A percentile compares a stretch with the other conserved stretches of the same genome.
phyloP scores from a whole-genome alignment of 805 yeast species.

The Sugiyamaella valdiviana region DNA sequence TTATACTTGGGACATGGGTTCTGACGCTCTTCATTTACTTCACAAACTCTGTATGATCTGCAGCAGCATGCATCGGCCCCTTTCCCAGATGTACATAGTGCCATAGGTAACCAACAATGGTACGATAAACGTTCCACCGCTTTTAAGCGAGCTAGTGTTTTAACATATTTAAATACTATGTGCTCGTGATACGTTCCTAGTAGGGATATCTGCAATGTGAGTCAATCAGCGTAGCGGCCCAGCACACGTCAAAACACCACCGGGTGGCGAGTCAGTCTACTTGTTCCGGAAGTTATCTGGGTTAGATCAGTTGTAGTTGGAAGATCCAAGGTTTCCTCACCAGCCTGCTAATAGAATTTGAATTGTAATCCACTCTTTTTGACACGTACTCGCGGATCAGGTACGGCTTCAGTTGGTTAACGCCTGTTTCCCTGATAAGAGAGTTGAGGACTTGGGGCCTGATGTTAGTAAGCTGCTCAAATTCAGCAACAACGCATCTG shows the following conservation, averaged over 20 bases:
- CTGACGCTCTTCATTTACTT: not conserved
- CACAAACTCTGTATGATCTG: not conserved
- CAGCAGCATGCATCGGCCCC: too few species aligned
- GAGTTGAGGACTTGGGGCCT: conserved; percentile 66
- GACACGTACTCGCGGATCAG: conserved; percentile 60
- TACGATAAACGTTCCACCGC: too few species aligned
- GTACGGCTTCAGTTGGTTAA: conserved; percentile 39
- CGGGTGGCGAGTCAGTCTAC: conserved; percentile 2
- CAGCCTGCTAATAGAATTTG: conserved; percentile 36
- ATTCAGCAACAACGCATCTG: not conserved
- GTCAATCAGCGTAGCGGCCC: not conserved
- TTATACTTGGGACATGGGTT: not conserved
- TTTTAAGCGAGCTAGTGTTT: too few species aligned
- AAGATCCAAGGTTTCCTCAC: not conserved
- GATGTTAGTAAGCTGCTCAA: not conserved
- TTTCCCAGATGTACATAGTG: too few species aligned
- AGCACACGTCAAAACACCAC: conserved; percentile 1
- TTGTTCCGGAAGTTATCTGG: not conserved
- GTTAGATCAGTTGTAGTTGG: not conserved
- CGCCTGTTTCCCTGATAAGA: conserved; percentile 72
- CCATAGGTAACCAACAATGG: too few species aligned
- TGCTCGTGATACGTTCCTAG: too few species aligned
- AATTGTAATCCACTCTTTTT: conserved; percentile 64
- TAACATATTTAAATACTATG: too few species aligned
- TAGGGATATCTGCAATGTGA: not conserved